Percentiles rank a stretch among this genome's conserved stretches.
phyloP scores from a whole-genome alignment of 2,329 filamentous ascomycete genomes.

The Lachnellula hyalina region DNA sequence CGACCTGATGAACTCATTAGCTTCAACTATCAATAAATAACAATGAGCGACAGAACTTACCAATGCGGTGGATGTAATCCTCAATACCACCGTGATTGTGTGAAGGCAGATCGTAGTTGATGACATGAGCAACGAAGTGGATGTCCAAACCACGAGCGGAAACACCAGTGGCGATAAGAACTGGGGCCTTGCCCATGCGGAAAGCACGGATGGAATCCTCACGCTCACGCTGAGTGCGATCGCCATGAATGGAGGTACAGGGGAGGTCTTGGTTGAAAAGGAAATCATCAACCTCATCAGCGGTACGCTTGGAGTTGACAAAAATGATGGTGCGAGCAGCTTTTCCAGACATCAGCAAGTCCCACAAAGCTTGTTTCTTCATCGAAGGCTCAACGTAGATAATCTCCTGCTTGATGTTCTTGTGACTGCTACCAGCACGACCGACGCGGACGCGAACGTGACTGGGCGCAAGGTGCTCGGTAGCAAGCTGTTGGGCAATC shows the following conservation, averaged over 20 bases:
- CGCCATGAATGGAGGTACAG: constrained; percentile 80
- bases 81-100: constrained; percentile 76
- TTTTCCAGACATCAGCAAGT: constrained; percentile 64
- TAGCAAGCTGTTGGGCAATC: constrained; percentile 68
- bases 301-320: constrained; percentile 72
- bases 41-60: constrained; percentile 41
- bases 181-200: constrained; percentile 65
- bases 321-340: constrained; percentile 84
- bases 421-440: constrained; percentile 75
- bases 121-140: constrained; percentile 78
- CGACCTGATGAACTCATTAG: constrained; percentile 53
- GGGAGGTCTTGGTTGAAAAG: constrained; percentile 76
- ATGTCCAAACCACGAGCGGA: constrained; percentile 87
- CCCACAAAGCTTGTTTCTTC: constrained; percentile 68
- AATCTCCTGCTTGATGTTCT: constrained; percentile 76
- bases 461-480: constrained; percentile 66
- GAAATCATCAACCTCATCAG: constrained; percentile 82
- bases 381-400: constrained; percentile 57
- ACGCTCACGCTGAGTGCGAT: constrained; percentile 83
- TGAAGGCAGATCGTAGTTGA: constrained; percentile 87
- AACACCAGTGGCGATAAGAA: constrained; percentile 82
- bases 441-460: constrained; percentile 81
- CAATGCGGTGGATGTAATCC: constrained; percentile 93
- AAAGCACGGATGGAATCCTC: constrained; percentile 89
- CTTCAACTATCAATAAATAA: not conserved